Percentiles rank a stretch among this genome's conserved stretches.
phyloP scores from a whole-genome alignment of 169 alveolate genomes.

The Ichthyophthirius multifiliis region DNA sequence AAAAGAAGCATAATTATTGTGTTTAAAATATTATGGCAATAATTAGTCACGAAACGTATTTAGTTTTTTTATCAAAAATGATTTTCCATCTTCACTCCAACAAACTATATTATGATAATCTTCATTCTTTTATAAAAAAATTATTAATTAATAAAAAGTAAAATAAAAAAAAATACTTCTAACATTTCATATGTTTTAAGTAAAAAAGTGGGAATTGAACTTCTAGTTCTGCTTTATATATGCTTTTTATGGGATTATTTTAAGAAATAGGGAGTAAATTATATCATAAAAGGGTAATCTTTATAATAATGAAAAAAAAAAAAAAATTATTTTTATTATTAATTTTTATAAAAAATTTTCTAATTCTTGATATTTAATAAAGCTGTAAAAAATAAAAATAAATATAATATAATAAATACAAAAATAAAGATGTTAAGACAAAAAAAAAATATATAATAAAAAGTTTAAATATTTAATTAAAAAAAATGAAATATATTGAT shows the following conservation, averaged over 20 bases:
- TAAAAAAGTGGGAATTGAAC: slow-evolving; percentile 1
- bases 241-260: not conserved
- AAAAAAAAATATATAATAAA: too few relatives aligned
- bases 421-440: too few relatives aligned
- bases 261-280: not conserved
- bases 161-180: not conserved
- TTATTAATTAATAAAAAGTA: not conserved
- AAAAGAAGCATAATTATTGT: slow-evolving; percentile 78
- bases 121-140: slow-evolving; percentile 16
- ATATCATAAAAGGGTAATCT: too few relatives aligned
- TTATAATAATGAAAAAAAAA: too few relatives aligned
- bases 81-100: slow-evolving; percentile 76
- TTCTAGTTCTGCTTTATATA: not conserved
- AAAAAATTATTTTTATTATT: too few relatives aligned
- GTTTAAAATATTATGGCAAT: slow-evolving; percentile 78
- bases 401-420: too few relatives aligned
- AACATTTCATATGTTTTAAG: slow-evolving; percentile 8
- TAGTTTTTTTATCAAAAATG: slow-evolving; percentile 65
- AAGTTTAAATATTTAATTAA: too few relatives aligned
- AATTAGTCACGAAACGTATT: slow-evolving; percentile 71
- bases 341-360: too few relatives aligned
- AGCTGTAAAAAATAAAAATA: too few relatives aligned
- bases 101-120: slow-evolving; percentile 50
- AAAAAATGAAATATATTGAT: too few relatives aligned
- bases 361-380: too few relatives aligned